A percentile compares a stretch with the other conserved stretches of the same genome.
Conservation (phyloP, 1,139 yeast genomes). For the Pichia sp. region DNA sequence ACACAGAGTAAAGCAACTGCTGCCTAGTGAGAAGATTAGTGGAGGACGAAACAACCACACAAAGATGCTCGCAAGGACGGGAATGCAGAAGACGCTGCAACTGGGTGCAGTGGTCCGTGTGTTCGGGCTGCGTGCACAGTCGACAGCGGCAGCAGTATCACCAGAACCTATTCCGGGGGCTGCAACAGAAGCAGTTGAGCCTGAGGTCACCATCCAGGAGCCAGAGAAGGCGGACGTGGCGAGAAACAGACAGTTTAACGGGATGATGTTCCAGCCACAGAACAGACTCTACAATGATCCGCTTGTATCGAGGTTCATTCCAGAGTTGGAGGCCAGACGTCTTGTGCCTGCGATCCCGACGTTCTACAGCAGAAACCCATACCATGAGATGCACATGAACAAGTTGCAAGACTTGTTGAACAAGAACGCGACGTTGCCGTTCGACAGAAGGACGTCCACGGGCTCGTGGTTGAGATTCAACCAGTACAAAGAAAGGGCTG, state of each 20-base stretch:
- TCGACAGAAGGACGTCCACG: conserved; percentile 35
- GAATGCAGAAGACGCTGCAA: neutral
- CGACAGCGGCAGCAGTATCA: neutral
- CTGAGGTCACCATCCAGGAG: conserved; percentile 3
- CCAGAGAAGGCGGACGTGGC: conserved; percentile 7
- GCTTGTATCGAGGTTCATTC: conserved; percentile 23
- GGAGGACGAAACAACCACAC: neutral
- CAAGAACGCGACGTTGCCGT: conserved; percentile 58
- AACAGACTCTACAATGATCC: conserved; percentile 22
- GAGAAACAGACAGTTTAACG: conserved; percentile 15
- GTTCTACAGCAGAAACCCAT: conserved; percentile 71
- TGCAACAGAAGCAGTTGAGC: neutral
- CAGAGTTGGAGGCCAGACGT: conserved; percentile 57
- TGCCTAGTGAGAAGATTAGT: too few species aligned
- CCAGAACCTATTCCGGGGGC: neutral
- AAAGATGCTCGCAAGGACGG: conserved; percentile 1
- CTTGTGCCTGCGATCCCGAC: conserved; percentile 69
- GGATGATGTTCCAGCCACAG: conserved; percentile 14
- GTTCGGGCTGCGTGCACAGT: neutral
- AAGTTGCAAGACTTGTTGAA: conserved; percentile 57
- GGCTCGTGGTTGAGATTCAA: conserved; percentile 57
- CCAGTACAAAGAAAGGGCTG: conserved; percentile 63
- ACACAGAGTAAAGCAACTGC: too few species aligned
- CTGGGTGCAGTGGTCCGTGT: conserved; percentile 1
- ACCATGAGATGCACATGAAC: conserved; percentile 69